Evolutionary conservation across 495 filamentous ascomycete species (phyloP).

Genomic region (Symbiotaphrina buchneri): DNA sequence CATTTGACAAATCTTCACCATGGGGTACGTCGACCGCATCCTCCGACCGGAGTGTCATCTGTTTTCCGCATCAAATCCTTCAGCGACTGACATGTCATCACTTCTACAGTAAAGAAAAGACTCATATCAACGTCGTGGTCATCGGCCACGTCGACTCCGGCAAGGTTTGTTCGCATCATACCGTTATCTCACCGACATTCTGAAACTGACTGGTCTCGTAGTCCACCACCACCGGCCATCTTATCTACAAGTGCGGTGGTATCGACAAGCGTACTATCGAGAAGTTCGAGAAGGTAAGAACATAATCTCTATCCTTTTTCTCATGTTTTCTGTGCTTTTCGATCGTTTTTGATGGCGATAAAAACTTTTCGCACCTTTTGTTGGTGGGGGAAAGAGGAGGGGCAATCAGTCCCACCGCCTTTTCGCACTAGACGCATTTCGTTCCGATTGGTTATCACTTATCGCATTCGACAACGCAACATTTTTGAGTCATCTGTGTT

Average conservation of each 20-base stretch:
- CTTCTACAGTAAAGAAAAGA: conserved; percentile 58
- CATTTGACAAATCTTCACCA: too few species aligned
- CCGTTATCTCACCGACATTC: conserved; percentile 11
- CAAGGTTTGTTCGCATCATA: conserved; percentile 26
- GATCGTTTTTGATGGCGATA: neutral
- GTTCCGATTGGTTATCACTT: neutral
- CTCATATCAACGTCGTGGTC: conserved; percentile 94
- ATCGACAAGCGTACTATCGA: conserved; percentile 99
- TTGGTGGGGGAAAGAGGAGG: too few species aligned
- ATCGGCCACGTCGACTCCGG: conserved; percentile 99
- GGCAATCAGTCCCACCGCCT: too few species aligned
- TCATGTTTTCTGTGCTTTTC: conserved; percentile 5
- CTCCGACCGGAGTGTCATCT: too few species aligned
- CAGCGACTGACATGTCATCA: too few species aligned
- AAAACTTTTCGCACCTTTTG: too few species aligned
- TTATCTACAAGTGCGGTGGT: conserved; percentile 99
- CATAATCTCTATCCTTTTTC: conserved; percentile 6
- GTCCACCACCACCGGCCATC: conserved; percentile 36
- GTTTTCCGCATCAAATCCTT: neutral
- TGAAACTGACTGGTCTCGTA: conserved; percentile 8
- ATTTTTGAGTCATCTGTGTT: neutral
- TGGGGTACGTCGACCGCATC: conserved; percentile 21
- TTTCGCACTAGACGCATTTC: too few species aligned
- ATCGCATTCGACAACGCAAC: too few species aligned
- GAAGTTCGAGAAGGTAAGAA: conserved; percentile 98